Evolutionary conservation across 192 early-diverging fungal species (phyloP).

Genomic region (Podila horticola): DNA sequence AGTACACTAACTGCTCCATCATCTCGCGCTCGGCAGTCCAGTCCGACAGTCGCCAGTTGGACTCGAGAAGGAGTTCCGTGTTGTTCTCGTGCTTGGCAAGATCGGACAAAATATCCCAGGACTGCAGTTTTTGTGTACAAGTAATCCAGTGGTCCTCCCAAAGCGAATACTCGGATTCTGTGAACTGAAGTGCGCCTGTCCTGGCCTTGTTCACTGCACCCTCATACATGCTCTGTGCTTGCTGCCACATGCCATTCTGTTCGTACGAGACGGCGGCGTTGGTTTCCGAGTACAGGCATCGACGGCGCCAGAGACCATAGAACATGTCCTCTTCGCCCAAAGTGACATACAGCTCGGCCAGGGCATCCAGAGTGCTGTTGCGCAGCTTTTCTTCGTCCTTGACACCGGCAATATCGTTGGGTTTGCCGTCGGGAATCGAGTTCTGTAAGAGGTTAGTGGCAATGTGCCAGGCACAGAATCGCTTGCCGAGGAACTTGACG

Average conservation of each 20-base stretch:
- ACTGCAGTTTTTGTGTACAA: slow-evolving; percentile 91
- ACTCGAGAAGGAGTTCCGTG: slow-evolving; percentile 88
- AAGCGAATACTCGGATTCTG: slow-evolving; percentile 94
- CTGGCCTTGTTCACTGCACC: slow-evolving; percentile 92
- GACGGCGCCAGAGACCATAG: slow-evolving; percentile 91
- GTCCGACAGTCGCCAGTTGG: slow-evolving; percentile 95
- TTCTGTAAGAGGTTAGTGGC: slow-evolving; percentile 88
- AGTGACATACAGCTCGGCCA: slow-evolving; percentile 83
- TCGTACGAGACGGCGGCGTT: slow-evolving; percentile 96
- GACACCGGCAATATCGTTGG: slow-evolving; percentile 50
- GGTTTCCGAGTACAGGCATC: slow-evolving; percentile 91
- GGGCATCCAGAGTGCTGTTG: slow-evolving; percentile 90
- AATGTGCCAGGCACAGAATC: slow-evolving; percentile 93
- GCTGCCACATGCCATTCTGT: slow-evolving; percentile 92
- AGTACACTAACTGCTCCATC: slow-evolving; percentile 72
- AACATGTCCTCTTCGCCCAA: slow-evolving; percentile 95
- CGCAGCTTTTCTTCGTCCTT: slow-evolving; percentile 91
- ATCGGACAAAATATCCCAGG: slow-evolving; percentile 97
- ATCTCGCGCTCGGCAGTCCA: slow-evolving; percentile 87
- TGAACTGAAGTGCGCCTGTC: slow-evolving; percentile 85
- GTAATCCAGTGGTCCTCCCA: slow-evolving; percentile 99
- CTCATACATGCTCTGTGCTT: slow-evolving; percentile 93
- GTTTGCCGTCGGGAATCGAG: slow-evolving; percentile 55
- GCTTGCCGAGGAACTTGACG: slow-evolving; percentile 91
- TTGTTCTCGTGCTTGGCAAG: slow-evolving; percentile 91